Conservation (phyloP, 2,329 filamentous ascomycete genomes). For the Clonostachys sp. region DNA sequence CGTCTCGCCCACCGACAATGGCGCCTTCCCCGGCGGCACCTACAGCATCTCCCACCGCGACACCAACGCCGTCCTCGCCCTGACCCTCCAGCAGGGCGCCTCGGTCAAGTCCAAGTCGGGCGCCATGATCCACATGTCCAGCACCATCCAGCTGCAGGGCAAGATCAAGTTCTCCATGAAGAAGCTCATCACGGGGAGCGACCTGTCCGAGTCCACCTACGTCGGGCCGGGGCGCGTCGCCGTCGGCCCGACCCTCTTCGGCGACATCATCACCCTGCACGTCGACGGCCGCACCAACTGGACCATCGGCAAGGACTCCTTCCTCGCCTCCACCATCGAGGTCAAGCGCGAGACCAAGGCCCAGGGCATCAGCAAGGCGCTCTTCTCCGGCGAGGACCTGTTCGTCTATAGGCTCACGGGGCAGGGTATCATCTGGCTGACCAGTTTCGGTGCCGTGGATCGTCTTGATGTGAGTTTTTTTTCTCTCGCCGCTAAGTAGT, state of each 20-base stretch:
- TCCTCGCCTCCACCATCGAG: constrained; percentile 10
- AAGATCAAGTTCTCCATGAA: constrained; percentile 12
- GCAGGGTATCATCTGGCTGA: constrained; percentile 10
- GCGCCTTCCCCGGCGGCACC: constrained; percentile 8
- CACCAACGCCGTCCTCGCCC: constrained; percentile 9
- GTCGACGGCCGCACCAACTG: constrained; percentile 7
- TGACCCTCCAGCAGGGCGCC: constrained; percentile 8
- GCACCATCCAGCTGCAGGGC: constrained; percentile 8
- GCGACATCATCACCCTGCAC: constrained; percentile 10
- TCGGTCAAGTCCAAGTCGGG: constrained; percentile 7
- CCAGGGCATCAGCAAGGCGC: constrained; percentile 10
- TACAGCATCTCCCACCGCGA: constrained; percentile 8
- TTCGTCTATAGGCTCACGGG: constrained; percentile 9
- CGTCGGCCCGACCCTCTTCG: constrained; percentile 10
- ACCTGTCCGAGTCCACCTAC: constrained; percentile 10
- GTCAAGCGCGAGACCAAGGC: constrained; percentile 9
- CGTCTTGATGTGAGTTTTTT: constrained; percentile 9
- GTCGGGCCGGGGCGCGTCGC: constrained; percentile 6
- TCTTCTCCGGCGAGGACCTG: constrained; percentile 12
- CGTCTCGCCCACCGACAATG: constrained; percentile 1
- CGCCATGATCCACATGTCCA: constrained; percentile 12
- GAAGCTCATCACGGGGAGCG: constrained; percentile 9
- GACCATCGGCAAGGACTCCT: constrained; percentile 9
- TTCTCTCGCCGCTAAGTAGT: neutral
- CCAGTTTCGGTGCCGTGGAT: constrained; percentile 11